These are phyloP conservation scores for Pouteria campechiana DNA, from an alignment of 179 eudicot genomes.

Conservation along the genomic window DNA sequence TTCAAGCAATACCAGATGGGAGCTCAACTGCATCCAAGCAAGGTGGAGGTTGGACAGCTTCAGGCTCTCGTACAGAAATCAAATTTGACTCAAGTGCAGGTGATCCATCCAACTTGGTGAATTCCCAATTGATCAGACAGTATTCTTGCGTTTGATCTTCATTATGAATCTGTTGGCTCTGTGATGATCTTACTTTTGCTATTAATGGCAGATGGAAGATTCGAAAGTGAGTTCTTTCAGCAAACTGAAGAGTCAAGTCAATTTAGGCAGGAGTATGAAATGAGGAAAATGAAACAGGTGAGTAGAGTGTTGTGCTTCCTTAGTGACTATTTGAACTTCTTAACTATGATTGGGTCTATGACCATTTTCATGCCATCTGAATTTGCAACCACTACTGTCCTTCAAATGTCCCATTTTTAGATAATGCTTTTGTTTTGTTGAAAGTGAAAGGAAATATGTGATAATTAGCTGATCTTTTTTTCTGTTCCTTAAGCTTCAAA, in stretches of 20 bases:
- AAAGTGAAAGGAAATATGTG: too few species aligned
- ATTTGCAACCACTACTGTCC: too few species aligned
- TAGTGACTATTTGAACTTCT: not conserved
- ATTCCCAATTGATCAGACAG: too few species aligned
- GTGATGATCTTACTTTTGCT: not conserved
- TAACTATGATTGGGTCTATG: not conserved
- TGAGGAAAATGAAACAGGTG: conserved; percentile 96
- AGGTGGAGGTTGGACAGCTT: conserved; percentile 78
- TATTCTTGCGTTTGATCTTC: too few species aligned
- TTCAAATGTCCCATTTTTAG: too few species aligned
- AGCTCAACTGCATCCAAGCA: conserved; percentile 60
- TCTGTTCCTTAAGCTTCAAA: too few species aligned
- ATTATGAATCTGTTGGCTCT: too few species aligned
- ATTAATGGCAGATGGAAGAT: conserved; percentile 47
- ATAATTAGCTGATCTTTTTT: too few species aligned
- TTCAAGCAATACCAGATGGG: conserved; percentile 93
- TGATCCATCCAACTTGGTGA: too few species aligned
- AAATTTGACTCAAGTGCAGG: conserved; percentile 96
- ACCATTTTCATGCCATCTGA: not conserved
- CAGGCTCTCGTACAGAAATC: conserved; percentile 76
- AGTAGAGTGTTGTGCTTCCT: conserved; percentile 5
- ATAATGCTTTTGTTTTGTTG: too few species aligned
- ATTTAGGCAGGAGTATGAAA: conserved; percentile 85
- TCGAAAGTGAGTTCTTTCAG: conserved; percentile 75
- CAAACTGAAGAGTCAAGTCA: conserved; percentile 87